phyloP scores from a whole-genome alignment of 495 filamentous ascomycete genomes.

The Xylaria acuta region DNA sequence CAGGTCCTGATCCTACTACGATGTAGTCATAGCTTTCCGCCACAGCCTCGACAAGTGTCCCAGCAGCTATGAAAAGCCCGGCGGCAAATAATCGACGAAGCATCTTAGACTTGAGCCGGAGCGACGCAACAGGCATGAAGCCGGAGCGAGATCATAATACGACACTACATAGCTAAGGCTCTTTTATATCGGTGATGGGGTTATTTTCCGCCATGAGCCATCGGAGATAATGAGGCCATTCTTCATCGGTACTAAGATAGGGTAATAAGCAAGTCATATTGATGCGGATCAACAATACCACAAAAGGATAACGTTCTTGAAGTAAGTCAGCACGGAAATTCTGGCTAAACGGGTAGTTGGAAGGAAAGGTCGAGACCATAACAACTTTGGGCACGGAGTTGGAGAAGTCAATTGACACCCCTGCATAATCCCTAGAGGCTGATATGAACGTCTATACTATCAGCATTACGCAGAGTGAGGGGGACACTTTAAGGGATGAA shows the following conservation, averaged over 20 bases:
- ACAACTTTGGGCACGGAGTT: constrained; percentile 14
- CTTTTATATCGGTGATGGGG: constrained; percentile 26
- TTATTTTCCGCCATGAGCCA: background rate
- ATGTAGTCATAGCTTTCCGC: constrained; percentile 65
- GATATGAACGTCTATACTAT: constrained; percentile 25
- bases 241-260: constrained; percentile 20
- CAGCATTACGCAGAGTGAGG: constrained; percentile 2
- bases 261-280: constrained; percentile 19
- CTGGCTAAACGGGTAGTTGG: constrained; percentile 42
- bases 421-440: constrained; percentile 28
- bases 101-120: constrained; percentile 24
- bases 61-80: constrained; percentile 39
- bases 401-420: background rate
- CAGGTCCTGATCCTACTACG: constrained; percentile 69
- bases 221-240: constrained; percentile 10
- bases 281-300: constrained; percentile 29
- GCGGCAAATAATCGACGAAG: constrained; percentile 28
- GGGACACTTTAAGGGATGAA: background rate
- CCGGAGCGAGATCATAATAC: background rate
- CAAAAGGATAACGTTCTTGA: constrained; percentile 17
- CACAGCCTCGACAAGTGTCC: constrained; percentile 32
- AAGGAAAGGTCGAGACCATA: constrained; percentile 11
- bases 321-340: constrained; percentile 12
- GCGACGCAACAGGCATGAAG: background rate
- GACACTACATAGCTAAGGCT: background rate